These are phyloP conservation scores for Podosphaera fusca DNA, from an alignment of 2,329 filamentous ascomycete species.

Conservation along the genomic window DNA sequence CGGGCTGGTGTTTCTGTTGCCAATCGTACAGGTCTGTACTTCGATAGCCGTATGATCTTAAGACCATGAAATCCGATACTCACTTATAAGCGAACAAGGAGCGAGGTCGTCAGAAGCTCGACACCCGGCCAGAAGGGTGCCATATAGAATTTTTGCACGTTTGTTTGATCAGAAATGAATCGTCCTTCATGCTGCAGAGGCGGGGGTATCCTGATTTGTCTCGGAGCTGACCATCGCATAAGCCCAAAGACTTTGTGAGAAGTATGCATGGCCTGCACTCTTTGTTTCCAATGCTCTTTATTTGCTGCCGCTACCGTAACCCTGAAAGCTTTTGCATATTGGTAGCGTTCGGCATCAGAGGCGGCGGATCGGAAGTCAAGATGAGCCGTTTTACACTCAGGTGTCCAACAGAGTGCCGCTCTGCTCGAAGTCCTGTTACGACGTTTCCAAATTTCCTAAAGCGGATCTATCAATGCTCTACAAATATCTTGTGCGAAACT, in stretches of 20 bases:
- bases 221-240: neutral
- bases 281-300: neutral
- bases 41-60: neutral
- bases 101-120: neutral
- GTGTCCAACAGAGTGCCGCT: neutral
- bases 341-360: neutral
- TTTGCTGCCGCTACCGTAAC: neutral
- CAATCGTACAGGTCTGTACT: neutral
- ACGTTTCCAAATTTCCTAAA: neutral
- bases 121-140: neutral
- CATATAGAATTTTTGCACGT: neutral
- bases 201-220: neutral
- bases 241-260: neutral
- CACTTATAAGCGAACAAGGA: neutral
- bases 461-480: neutral
- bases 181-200: neutral
- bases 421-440: neutral
- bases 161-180: neutral
- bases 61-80: neutral
- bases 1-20: neutral
- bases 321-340: neutral
- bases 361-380: neutral
- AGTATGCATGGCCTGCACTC: neutral
- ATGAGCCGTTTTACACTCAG: neutral
- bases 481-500: neutral